Percentiles rank a stretch among this genome's conserved stretches.
Conservation (phyloP, 2,329 filamentous ascomycete genomes). For the Mycosphaerella arachidis region DNA sequence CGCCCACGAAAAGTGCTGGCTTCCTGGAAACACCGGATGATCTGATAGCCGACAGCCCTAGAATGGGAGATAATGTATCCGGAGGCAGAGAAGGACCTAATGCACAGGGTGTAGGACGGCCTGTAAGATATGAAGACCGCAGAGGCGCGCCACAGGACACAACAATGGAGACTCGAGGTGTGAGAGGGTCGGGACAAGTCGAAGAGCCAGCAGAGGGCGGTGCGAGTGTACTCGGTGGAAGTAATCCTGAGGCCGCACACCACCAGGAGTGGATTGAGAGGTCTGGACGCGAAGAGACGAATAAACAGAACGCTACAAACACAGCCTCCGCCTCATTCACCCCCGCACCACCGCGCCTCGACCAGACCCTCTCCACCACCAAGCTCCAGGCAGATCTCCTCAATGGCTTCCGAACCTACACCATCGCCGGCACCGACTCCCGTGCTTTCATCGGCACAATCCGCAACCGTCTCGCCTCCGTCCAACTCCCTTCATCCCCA, state of each 20-base stretch:
- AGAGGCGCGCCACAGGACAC: slow-evolving; percentile 7
- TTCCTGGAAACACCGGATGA: slow-evolving; percentile 15
- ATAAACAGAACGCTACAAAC: background rate
- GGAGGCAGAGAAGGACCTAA: slow-evolving; percentile 22
- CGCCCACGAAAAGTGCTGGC: slow-evolving; percentile 13
- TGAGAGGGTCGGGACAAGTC: background rate
- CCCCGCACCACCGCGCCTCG: background rate
- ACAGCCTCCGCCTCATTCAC: background rate
- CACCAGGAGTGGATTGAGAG: slow-evolving; percentile 5
- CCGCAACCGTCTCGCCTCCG: slow-evolving; percentile 22
- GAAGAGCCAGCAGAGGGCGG: slow-evolving; percentile 14
- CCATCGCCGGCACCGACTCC: slow-evolving; percentile 19
- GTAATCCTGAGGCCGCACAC: slow-evolving; percentile 3
- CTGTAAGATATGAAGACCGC: slow-evolving; percentile 12
- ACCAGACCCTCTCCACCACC: background rate
- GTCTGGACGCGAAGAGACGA: background rate
- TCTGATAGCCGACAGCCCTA: slow-evolving; percentile 6
- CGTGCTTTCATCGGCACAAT: slow-evolving; percentile 20
- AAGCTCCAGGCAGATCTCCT: background rate
- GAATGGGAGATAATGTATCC: slow-evolving; percentile 25
- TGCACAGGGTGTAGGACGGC: slow-evolving; percentile 18
- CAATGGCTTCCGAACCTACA: slow-evolving; percentile 13
- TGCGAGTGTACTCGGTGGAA: slow-evolving; percentile 8
- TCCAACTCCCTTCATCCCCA: slow-evolving; percentile 15
- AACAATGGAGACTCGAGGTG: background rate